Base-by-base conservation (phyloP, 2,329 filamentous ascomycete species). In the Ophiostoma perfectum region DNA sequence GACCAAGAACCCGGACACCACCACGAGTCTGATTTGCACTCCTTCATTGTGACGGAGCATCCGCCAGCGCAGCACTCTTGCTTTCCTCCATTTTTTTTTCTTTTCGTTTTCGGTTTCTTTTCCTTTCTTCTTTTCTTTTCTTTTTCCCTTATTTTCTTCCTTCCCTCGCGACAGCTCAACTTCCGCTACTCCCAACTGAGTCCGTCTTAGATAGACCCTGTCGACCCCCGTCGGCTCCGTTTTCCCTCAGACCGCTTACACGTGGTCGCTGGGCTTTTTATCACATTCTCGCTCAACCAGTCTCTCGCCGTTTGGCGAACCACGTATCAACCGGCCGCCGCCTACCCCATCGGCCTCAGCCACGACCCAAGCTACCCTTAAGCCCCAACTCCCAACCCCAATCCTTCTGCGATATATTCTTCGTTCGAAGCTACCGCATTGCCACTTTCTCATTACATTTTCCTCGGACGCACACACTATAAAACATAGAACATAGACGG, bases 241-340 rank as follows among this genome's bases (percentile, higher is more conserved):
- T 27, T 27, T 27, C 27, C n/a, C 16, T 47, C 9, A 18, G 47
- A 36, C 64, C 36, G 38, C 7, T 44, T 55, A 58, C 55, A 60
- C 55, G 55, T 60, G 55, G 55, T 60, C 55, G 11, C 55, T 60
- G 55, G 55, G 16, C 65, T 42, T 52, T 38, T 58, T 52, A 39
- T 36, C 49, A 45, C 66, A 45, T 52, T 38, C 55, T 47, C 39
- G n/a, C 45, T 45, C 27, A 27, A 27, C 41, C 41, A 42, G 38
- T 63, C 41, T 42, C 41, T 67, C 27, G 55, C 58, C 55, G 55
- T 60, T 36, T 60, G 27, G 55, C 27, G 52, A 18, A 58, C 55
- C 55, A 60, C 55, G 64, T 68, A 68, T 68, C 45, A 66, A 45
- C 64, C n/a, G n/a, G 49, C 55, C 27, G 49, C 49, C 44, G 14